Evolutionary conservation across 176 grass and related monocot species (phyloP), one percentile per base, ranked within the genome.

Genomic region (Secale cereale): DNA sequence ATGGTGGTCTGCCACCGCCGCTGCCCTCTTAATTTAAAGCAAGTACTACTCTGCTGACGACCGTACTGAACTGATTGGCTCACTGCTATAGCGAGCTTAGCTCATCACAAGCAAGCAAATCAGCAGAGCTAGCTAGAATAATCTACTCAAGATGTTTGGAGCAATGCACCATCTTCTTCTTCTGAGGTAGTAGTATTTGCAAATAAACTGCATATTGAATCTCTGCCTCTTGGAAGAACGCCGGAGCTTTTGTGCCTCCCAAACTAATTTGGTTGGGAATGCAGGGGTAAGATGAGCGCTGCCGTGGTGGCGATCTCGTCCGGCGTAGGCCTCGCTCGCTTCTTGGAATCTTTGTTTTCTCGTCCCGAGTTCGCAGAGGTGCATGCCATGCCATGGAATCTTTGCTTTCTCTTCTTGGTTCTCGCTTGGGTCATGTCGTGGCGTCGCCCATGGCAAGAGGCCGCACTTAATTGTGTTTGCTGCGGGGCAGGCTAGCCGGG

Each of bases 401-500:
- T 63, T 63, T 28, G 23, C 28, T 63, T 28, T 15, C 41, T 63
- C 11, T 30, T 65, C 6, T 65, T 30, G 62, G 27, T 27, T 62
- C n/a, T 10, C 10, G 59, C 27, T 27, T 25, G 59, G 11, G 41
- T 3, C 14, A 45, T 11, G 56, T 23, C 22, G 9, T 59, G 56
- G 7, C 56, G 8, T 23, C 22, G 56, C 22, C 56, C 2, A n/a
- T 23, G 56, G 22, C 56, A 3, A 8, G 56, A 10, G 22, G 56
- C 61, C 14, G 61, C 61, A 10, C 26, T 27, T 29, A 65, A 65
- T 2, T 16, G 22, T 65, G 23, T 26, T 1, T 13, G 23, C 59
- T 62, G 23, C 10, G 57, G 57, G 22, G 59, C 59, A 91, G 94
- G 86, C 36, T 97, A 31, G 70, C 73, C 1, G 87, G 89, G 16